These are phyloP conservation scores for Xylaria nigripes DNA, from an alignment of 495 filamentous ascomycete species.

Conservation along the genomic window DNA sequence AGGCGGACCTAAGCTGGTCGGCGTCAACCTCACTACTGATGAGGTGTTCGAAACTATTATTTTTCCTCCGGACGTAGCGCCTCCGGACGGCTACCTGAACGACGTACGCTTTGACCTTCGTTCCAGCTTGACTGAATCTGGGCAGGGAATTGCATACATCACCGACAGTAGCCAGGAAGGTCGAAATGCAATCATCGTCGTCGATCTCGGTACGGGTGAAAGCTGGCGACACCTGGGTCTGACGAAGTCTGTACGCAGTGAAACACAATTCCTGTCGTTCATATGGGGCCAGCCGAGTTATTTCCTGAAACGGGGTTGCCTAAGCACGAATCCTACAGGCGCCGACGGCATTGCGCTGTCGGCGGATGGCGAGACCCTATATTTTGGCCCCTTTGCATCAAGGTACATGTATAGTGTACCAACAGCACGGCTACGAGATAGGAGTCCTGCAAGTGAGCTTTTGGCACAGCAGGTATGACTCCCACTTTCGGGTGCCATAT, in stretches of 20 bases:
- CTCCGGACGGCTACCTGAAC: constrained; percentile 35
- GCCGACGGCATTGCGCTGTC: constrained; percentile 34
- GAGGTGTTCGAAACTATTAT: constrained; percentile 28
- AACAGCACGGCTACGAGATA: constrained; percentile 23
- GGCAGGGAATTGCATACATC: constrained; percentile 33
- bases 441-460: constrained; percentile 18
- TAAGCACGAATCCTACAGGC: constrained; percentile 24
- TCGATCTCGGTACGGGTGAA: constrained; percentile 35
- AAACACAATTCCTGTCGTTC: constrained; percentile 32
- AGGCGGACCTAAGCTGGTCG: constrained; percentile 35
- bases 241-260: constrained; percentile 26
- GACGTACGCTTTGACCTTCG: constrained; percentile 37
- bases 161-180: constrained; percentile 36
- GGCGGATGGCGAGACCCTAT: constrained; percentile 28
- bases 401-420: constrained; percentile 31
- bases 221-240: constrained; percentile 34
- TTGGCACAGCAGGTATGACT: constrained; percentile 16
- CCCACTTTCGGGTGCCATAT: background rate
- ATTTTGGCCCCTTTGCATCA: constrained; percentile 29
- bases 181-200: constrained; percentile 34
- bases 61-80: constrained; percentile 29
- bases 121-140: constrained; percentile 26
- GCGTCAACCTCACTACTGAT: constrained; percentile 30
- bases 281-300: constrained; percentile 36
- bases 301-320: constrained; percentile 12